Percentiles rank a stretch among this genome's conserved stretches.
Evolutionary conservation across 768 basidiomycete species (phyloP).

Genomic region (Cytidiella melzeri): DNA sequence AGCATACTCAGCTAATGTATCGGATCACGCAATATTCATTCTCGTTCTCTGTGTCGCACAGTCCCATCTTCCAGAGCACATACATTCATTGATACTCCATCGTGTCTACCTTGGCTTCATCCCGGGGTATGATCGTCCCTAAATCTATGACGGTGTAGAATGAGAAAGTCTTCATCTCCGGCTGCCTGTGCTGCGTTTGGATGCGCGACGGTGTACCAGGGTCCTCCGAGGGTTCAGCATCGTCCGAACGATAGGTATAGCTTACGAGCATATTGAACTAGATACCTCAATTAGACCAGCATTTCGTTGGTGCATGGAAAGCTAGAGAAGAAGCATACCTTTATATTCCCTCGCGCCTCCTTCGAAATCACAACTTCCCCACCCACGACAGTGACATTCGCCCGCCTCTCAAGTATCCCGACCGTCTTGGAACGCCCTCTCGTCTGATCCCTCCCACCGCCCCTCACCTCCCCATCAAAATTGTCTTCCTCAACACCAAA

Average conservation of each 20-base stretch:
- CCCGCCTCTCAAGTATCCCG: conserved; percentile 82
- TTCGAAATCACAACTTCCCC: conserved; percentile 85
- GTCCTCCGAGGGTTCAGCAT: conserved; percentile 63
- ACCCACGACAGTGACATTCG: conserved; percentile 83
- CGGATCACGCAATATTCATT: background rate
- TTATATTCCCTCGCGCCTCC: conserved; percentile 70
- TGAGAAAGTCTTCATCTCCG: conserved; percentile 82
- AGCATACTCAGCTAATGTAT: background rate
- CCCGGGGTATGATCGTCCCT: conserved; percentile 31
- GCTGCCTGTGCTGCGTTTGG: conserved; percentile 35
- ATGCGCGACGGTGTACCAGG: conserved; percentile 31
- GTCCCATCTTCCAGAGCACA: too few relatives aligned
- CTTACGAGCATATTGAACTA: conserved; percentile 94
- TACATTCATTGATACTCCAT: too few relatives aligned
- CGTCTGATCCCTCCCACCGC: conserved; percentile 37
- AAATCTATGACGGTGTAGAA: conserved; percentile 85
- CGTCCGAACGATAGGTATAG: conserved; percentile 92
- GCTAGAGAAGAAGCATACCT: conserved; percentile 38
- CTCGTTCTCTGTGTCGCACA: too few relatives aligned
- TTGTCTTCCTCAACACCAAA: conserved; percentile 48
- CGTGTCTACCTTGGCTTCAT: conserved; percentile 4
- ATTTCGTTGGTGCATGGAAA: background rate
- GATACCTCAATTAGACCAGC: conserved; percentile 1
- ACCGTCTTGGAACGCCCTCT: conserved; percentile 50
- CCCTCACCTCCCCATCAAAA: conserved; percentile 22